A percentile compares a stretch with the other conserved stretches of the same genome.
Conservation (phyloP, 1,139 yeast genomes). For the Sugiyamaella sp. region DNA sequence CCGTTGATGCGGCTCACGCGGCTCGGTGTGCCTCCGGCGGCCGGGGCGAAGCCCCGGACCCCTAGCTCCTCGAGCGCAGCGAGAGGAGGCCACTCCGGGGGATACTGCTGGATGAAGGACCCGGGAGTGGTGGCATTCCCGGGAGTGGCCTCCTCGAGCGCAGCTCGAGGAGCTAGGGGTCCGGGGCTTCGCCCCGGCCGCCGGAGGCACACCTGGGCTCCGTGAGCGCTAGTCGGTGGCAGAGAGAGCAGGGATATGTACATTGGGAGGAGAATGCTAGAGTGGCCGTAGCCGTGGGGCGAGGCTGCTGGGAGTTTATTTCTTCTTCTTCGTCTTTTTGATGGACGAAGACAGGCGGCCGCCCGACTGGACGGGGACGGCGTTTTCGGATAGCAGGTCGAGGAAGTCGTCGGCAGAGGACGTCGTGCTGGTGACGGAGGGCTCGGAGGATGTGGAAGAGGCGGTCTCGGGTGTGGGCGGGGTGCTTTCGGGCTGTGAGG, state of each 20-base stretch:
- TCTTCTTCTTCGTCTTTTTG: conserved; percentile 48
- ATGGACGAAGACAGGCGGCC: conserved; percentile 64
- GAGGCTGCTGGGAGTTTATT: conserved; percentile 7
- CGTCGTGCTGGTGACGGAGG: conserved; percentile 8
- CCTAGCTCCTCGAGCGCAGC: too few relatives aligned
- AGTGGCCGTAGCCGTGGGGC: too few relatives aligned
- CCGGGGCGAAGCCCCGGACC: background rate
- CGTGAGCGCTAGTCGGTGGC: too few relatives aligned
- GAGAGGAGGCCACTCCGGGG: too few relatives aligned
- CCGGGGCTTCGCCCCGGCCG: background rate
- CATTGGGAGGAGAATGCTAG: conserved; percentile 10
- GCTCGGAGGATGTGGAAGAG: conserved; percentile 18
- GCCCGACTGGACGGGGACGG: conserved; percentile 60
- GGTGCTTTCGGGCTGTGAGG: conserved; percentile 31
- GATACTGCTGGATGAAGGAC: too few relatives aligned
- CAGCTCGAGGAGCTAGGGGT: too few relatives aligned
- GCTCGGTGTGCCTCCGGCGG: background rate
- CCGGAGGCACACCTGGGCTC: background rate
- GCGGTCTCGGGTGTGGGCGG: conserved; percentile 29
- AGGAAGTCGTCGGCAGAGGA: conserved; percentile 54
- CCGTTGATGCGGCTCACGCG: background rate
- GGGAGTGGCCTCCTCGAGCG: too few relatives aligned
- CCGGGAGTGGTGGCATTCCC: too few relatives aligned
- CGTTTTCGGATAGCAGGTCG: conserved; percentile 65
- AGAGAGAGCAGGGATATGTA: conserved; percentile 5